A percentile compares a stretch with the other conserved stretches of the same genome.
Evolutionary conservation across 805 yeast species (phyloP).

Genomic region (Yarrowia bubula): DNA sequence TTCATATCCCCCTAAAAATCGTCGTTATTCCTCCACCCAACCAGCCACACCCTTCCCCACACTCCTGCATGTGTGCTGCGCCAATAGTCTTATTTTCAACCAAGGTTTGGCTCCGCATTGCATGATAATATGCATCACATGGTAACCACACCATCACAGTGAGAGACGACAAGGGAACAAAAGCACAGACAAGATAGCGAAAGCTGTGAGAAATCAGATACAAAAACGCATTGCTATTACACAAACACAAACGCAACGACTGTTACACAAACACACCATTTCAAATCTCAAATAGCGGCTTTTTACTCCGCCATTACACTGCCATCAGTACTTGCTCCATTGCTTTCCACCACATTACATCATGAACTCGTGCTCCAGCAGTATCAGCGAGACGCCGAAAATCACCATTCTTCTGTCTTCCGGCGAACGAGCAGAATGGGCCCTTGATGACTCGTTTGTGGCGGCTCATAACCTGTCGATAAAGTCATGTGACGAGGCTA

Average conservation of each 20-base stretch:
- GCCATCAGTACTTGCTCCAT: not conserved
- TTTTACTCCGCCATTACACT: too few relatives aligned
- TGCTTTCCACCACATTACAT: not conserved
- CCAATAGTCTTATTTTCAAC: not conserved
- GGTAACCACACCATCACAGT: constrained; percentile 13
- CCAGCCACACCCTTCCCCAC: not conserved
- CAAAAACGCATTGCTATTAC: not conserved
- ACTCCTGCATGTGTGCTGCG: constrained; percentile 6
- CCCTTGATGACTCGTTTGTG: constrained; percentile 31
- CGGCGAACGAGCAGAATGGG: constrained; percentile 31
- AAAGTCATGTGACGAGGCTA: constrained; percentile 29
- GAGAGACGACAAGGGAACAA: not conserved
- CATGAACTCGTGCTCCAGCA: constrained; percentile 18
- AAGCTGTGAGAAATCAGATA: not conserved
- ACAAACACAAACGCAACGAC: not conserved
- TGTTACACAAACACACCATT: not conserved
- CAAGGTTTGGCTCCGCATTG: constrained; percentile 9
- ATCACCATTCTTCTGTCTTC: constrained; percentile 33
- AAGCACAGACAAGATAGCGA: not conserved
- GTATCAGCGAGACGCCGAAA: constrained; percentile 13
- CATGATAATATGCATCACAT: constrained; percentile 17
- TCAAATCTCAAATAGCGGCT: too few relatives aligned
- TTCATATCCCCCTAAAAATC: not conserved
- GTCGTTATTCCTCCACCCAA: not conserved
- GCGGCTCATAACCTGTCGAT: constrained; percentile 30